Conservation (phyloP, 306 rosid genomes). For the Trifolium fragiferum region DNA sequence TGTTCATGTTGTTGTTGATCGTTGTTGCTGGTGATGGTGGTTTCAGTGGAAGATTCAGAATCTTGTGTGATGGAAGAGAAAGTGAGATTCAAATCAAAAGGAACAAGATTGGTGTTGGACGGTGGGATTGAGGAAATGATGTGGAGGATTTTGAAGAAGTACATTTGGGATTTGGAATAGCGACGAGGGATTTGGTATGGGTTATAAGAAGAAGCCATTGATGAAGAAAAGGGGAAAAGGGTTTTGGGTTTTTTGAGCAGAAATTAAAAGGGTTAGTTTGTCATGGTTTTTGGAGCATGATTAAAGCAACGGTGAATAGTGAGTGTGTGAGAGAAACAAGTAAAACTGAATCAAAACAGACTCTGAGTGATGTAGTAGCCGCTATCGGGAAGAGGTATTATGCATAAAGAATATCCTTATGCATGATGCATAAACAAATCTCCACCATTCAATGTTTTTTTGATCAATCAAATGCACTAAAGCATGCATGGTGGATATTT, state of each 20-base stretch:
- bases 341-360: no score
- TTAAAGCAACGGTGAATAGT: not conserved
- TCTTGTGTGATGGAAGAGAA: conserved; percentile 29
- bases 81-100: conserved; percentile 49
- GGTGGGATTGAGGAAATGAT: conserved; percentile 51
- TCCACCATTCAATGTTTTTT: no score
- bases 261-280: not conserved
- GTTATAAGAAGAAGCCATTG: conserved; percentile 44
- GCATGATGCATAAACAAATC: no score
- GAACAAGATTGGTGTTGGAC: conserved; percentile 4
- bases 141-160: conserved; percentile 55
- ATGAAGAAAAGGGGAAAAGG: not conserved
- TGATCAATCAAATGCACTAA: no score
- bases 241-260: not conserved
- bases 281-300: conserved; percentile 9
- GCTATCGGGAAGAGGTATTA: no score
- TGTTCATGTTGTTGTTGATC: no score
- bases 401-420: no score
- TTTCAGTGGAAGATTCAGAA: not conserved
- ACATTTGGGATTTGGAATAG: conserved; percentile 56
- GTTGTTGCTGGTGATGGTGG: not conserved
- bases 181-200: conserved; percentile 20
- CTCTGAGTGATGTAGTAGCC: no score
- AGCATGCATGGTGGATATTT: no score
- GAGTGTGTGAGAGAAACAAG: not conserved